Evolutionary conservation across 495 filamentous ascomycete species (phyloP), one percentile per base, ranked within the genome.

Genomic region (Annulohypoxylon stygium): DNA sequence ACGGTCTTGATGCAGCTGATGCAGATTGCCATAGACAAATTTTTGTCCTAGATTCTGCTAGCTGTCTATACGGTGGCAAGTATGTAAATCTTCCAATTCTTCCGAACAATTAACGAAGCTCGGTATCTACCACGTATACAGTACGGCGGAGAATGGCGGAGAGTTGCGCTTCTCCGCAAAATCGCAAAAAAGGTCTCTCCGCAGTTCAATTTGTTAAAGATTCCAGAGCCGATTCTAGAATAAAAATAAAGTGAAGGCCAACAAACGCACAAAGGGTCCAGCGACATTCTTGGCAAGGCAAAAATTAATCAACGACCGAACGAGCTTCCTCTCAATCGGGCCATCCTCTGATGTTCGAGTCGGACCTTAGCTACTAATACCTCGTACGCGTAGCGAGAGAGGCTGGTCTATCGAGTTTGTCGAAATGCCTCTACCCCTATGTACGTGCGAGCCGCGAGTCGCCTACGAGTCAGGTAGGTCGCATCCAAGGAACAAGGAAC

Each of bases 201-300:
- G 65, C 73, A 75, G n/a, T 33, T 72, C 51, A 61, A 61, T 75
- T 34, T 39, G 58, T 65, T 71, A 3, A 58, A 61, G 60, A 68
- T 71, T 71, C 68, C 45, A 64, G 68, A 75, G 51, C 55, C 47
- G 37, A 63, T 70, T 67, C 63, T 68, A 68, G 63, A 71, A 70
- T 65, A 48, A 43, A 71, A 75, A 70, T 75, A 75, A 71, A 75
- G 72, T 65, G 36, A 75, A 60, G 45, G 69, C 55, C 60, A 75
- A 34, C 57, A 69, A 75, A 75, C 69, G 73, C 73, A 75, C 69
- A 71, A 66, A 72, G 69, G 73, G 73, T 73, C 73, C 73, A 65
- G 39, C 41, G 51, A 30, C 9, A 33, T 48, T 48, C 73, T 75
- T 75, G 73, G 73, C 73, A 62, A 72, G 60, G 65, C 61, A 30